phyloP scores from a whole-genome alignment of 2,329 filamentous ascomycete genomes.

The Fusarium subtropicale region DNA sequence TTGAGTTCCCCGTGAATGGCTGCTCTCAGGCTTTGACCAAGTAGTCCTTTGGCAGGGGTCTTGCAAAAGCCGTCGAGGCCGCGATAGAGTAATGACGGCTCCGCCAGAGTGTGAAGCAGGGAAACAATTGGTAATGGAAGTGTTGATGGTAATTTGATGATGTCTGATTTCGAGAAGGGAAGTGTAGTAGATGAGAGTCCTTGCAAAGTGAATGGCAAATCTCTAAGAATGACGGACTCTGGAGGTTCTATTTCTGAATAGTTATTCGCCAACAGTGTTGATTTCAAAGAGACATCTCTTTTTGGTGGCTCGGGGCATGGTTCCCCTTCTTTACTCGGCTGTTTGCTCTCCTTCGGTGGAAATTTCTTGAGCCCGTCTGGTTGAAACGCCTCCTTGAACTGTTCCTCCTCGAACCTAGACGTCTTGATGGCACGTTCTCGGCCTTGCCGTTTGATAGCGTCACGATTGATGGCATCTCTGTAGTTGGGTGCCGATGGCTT shows the following conservation, averaged over 20 bases:
- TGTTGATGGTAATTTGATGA: constrained; percentile 79
- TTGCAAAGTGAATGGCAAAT: constrained; percentile 92
- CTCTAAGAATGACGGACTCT: constrained; percentile 76
- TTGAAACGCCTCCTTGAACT: constrained; percentile 66
- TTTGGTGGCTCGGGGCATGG: constrained; percentile 50
- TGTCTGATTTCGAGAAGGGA: constrained; percentile 75
- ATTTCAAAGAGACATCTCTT: constrained; percentile 67
- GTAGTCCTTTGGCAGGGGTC: constrained; percentile 81
- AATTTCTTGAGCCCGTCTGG: constrained; percentile 62
- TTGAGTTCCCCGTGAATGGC: constrained; percentile 87
- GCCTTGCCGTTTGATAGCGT: constrained; percentile 54
- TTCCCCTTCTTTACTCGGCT: constrained; percentile 53
- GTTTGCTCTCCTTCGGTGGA: constrained; percentile 56
- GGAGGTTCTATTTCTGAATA: constrained; percentile 68
- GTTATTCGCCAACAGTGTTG: constrained; percentile 67
- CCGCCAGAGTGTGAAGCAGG: constrained; percentile 87
- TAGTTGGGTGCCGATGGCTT: constrained; percentile 55
- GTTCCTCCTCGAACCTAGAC: constrained; percentile 60
- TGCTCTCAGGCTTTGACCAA: constrained; percentile 90
- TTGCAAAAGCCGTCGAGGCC: constrained; percentile 85
- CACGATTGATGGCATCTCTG: constrained; percentile 53
- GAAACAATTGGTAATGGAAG: constrained; percentile 88
- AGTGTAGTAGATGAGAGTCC: constrained; percentile 89
- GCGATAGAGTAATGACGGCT: constrained; percentile 92
- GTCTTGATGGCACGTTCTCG: constrained; percentile 53